These are phyloP conservation scores for Arthromyces matolae DNA, from an alignment of 768 basidiomycete species.

Conservation along the genomic window DNA sequence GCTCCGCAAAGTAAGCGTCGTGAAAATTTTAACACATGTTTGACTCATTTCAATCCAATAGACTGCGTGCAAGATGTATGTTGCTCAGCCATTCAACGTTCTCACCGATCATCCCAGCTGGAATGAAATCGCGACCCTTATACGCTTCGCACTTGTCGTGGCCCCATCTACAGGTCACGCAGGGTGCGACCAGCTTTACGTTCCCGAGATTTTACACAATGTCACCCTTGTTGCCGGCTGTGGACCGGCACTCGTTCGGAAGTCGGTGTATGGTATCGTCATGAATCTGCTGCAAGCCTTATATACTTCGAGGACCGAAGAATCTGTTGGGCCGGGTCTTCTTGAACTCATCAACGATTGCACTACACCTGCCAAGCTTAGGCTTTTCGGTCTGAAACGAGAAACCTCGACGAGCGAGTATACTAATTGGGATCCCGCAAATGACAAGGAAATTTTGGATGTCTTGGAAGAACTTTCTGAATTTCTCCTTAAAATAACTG, in stretches of 20 bases:
- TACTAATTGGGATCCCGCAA: constrained; percentile 47
- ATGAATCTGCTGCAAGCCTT: constrained; percentile 81
- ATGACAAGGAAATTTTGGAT: constrained; percentile 58
- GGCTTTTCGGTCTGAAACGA: constrained; percentile 70
- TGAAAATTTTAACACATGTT: not conserved
- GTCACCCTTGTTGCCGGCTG: constrained; percentile 74
- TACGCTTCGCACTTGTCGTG: constrained; percentile 71
- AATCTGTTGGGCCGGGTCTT: constrained; percentile 57
- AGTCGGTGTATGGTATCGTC: constrained; percentile 76
- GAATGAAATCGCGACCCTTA: constrained; percentile 77
- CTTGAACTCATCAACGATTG: constrained; percentile 60
- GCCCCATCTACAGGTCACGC: constrained; percentile 63
- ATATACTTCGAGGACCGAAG: constrained; percentile 56
- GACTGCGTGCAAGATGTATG: constrained; percentile 72
- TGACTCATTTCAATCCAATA: constrained; percentile 20
- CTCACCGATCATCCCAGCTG: constrained; percentile 72
- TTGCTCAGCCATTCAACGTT: constrained; percentile 50
- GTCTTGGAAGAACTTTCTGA: constrained; percentile 61
- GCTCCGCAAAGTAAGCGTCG: constrained; percentile 62
- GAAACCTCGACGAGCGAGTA: constrained; percentile 69
- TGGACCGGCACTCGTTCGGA: constrained; percentile 71
- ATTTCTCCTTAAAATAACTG: constrained; percentile 61
- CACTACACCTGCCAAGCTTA: constrained; percentile 51
- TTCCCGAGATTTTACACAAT: constrained; percentile 80
- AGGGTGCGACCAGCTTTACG: constrained; percentile 68